Percentiles rank a stretch among this genome's conserved stretches.
Evolutionary conservation across 2,329 filamentous ascomycete genomes (phyloP).

Genomic region (Cladorrhinum sp.): DNA sequence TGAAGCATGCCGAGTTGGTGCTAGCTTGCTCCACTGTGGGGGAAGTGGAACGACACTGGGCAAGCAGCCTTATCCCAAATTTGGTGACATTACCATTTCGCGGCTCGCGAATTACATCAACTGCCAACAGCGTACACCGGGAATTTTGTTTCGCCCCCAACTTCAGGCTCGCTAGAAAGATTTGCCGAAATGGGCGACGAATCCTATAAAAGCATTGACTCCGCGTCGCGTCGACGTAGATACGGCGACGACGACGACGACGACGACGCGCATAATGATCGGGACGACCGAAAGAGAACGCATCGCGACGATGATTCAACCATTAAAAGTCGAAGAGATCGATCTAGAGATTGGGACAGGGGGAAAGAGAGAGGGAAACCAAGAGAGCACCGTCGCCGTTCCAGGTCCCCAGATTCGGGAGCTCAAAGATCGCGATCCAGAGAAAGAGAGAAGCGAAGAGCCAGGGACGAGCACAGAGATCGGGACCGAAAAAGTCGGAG

Average conservation of each 20-base stretch:
- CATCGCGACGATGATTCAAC: conserved; percentile 15
- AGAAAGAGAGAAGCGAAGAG: conserved; percentile 10
- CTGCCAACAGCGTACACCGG: not conserved
- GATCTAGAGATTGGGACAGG: conserved; percentile 14
- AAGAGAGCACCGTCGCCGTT: conserved; percentile 20
- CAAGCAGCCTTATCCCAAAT: not conserved
- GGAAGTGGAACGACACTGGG: too few relatives aligned
- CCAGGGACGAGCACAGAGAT: conserved; percentile 19
- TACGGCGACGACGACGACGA: conserved; percentile 18
- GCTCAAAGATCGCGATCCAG: conserved; percentile 23
- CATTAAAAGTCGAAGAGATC: conserved; percentile 16
- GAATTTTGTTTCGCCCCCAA: not conserved
- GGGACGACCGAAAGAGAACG: conserved; percentile 17
- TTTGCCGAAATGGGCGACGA: conserved; percentile 18
- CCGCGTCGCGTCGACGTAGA: conserved; percentile 18
- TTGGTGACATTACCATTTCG: not conserved
- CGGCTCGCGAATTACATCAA: not conserved
- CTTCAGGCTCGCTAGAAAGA: not conserved
- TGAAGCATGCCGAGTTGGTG: not conserved
- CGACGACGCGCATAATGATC: conserved; percentile 6
- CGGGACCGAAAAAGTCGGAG: conserved; percentile 11
- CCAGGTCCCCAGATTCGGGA: conserved; percentile 22
- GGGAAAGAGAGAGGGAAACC: not conserved
- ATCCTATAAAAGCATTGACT: conserved; percentile 8
- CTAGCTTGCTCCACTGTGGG: not conserved